Percentiles rank a stretch among this genome's conserved stretches.
phyloP scores from a whole-genome alignment of 495 filamentous ascomycete species.

The Achaetomiella virescens region DNA sequence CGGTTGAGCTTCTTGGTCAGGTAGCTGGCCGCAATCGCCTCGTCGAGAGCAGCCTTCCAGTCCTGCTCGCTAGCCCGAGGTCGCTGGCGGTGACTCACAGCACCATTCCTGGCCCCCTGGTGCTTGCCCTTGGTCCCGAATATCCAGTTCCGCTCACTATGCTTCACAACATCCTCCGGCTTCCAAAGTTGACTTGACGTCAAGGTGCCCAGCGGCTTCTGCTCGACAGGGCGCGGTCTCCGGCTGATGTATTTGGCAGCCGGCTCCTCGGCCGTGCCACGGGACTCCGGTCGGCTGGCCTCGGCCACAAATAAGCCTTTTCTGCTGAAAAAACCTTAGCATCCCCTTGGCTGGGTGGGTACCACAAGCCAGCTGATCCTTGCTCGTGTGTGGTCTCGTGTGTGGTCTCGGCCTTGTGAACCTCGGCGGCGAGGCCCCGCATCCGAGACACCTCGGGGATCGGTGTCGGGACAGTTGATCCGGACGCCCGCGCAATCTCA shows the following conservation, averaged over 20 bases:
- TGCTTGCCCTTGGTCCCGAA: not conserved
- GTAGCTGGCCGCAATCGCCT: constrained; percentile 9
- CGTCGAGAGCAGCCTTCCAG: constrained; percentile 16
- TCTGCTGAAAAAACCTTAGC: constrained; percentile 2
- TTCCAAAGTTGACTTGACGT: constrained; percentile 33
- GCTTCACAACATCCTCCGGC: not conserved
- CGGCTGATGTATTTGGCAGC: constrained; percentile 29
- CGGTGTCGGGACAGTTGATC: not conserved
- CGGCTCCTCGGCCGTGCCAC: constrained; percentile 32
- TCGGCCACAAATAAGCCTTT: constrained; percentile 24
- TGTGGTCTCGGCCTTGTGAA: constrained; percentile 17
- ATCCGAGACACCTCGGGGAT: constrained; percentile 12
- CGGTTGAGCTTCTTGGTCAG: not conserved
- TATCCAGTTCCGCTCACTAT: constrained; percentile 29
- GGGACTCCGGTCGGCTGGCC: constrained; percentile 21
- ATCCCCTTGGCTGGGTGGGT: constrained; percentile 5
- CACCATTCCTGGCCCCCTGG: not conserved
- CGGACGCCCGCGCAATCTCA: not conserved
- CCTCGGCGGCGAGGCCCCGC: constrained; percentile 7
- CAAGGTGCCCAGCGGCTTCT: constrained; percentile 25
- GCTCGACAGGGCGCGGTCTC: constrained; percentile 19
- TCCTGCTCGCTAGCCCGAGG: constrained; percentile 14
- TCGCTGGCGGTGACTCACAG: constrained; percentile 9
- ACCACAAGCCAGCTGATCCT: constrained; percentile 22
- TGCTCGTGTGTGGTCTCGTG: no score